Evolutionary conservation across 768 basidiomycete species (phyloP).

Genomic region (Amanita pseudoporphyria): DNA sequence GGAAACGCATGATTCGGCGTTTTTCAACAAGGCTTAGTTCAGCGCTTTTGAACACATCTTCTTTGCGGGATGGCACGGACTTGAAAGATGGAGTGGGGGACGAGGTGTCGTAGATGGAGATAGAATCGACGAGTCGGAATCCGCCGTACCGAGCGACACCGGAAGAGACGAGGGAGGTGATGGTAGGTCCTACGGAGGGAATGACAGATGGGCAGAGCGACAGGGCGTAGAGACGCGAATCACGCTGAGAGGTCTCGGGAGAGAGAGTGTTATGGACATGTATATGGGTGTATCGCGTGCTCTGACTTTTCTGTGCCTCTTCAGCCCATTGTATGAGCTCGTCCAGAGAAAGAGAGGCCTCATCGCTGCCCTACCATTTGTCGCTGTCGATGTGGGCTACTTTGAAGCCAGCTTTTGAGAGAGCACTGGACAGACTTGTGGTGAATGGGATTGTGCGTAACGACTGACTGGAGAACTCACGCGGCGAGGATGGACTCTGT

Average conservation of each 20-base stretch:
- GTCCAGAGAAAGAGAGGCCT: constrained; percentile 74
- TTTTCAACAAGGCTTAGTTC: constrained; percentile 75
- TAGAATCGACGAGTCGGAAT: constrained; percentile 71
- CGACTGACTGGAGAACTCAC: constrained; percentile 36
- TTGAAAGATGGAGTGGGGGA: constrained; percentile 32
- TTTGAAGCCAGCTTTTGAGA: constrained; percentile 81
- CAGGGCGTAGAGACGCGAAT: constrained; percentile 72
- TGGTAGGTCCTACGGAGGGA: constrained; percentile 68
- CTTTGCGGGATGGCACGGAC: constrained; percentile 82
- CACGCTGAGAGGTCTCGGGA: constrained; percentile 8
- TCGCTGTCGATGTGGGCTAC: constrained; percentile 88
- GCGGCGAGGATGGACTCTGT: constrained; percentile 82
- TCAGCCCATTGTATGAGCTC: constrained; percentile 72
- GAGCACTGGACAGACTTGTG: constrained; percentile 42
- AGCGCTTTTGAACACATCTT: constrained; percentile 85
- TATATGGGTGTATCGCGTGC: constrained; percentile 29
- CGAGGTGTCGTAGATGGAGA: constrained; percentile 43
- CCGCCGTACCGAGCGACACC: constrained; percentile 89
- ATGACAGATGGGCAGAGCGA: constrained; percentile 81
- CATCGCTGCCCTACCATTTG: constrained; percentile 73
- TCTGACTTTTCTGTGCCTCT: constrained; percentile 13
- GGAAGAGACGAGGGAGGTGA: constrained; percentile 69
- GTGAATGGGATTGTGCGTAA: background rate
- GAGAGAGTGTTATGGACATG: constrained; percentile 29
- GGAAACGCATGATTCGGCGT: constrained; percentile 84